A percentile compares a stretch with the other conserved stretches of the same genome.
phyloP scores from a whole-genome alignment of 2,329 filamentous ascomycete genomes.

The Sclerotinia glacialis region DNA sequence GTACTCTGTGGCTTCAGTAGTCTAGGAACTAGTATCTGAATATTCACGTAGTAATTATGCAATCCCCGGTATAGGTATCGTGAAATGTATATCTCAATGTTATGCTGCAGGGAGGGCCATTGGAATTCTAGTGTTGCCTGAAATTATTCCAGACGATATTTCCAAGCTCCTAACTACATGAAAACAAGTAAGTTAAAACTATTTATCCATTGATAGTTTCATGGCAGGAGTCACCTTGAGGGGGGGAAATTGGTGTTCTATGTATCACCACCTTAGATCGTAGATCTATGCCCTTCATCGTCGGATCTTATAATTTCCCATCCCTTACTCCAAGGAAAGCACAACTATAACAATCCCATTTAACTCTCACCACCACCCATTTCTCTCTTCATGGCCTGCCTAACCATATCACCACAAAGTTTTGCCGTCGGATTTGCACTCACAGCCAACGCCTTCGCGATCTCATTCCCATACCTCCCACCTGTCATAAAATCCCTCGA shows the following conservation, averaged over 20 bases:
- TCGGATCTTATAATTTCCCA: neutral
- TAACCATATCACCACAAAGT: slow-evolving; percentile 66
- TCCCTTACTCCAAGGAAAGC: neutral
- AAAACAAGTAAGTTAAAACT: neutral
- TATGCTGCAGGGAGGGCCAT: neutral
- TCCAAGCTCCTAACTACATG: neutral
- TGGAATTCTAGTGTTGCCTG: neutral
- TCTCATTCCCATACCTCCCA: slow-evolving; percentile 62
- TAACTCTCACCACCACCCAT: slow-evolving; percentile 40
- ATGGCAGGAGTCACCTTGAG: neutral
- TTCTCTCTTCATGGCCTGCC: slow-evolving; percentile 67
- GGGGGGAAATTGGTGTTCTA: neutral
- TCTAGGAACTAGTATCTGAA: neutral
- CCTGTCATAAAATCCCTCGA: slow-evolving; percentile 62
- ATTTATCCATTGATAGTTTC: neutral
- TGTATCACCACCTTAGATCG: neutral
- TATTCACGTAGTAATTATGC: neutral
- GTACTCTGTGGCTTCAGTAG: neutral
- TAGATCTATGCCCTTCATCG: neutral
- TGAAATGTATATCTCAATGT: neutral
- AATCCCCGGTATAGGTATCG: neutral
- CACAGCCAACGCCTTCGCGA: slow-evolving; percentile 63
- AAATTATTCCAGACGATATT: neutral
- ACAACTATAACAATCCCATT: neutral
- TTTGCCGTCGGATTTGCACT: slow-evolving; percentile 67